phyloP scores from a whole-genome alignment of 306 rosid genomes.

The Trifolium dubium region DNA sequence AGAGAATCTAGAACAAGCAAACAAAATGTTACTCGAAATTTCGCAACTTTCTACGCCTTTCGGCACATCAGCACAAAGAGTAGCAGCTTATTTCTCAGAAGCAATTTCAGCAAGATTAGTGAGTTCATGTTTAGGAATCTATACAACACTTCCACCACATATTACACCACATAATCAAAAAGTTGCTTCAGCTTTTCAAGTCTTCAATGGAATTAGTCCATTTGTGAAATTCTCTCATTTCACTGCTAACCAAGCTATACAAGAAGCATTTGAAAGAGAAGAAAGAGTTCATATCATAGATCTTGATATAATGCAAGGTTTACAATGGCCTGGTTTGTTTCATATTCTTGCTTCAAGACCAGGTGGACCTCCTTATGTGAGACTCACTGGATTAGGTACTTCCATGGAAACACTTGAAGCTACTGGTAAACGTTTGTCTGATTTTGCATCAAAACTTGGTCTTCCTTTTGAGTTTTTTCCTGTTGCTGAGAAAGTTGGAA shows the following conservation, averaged over 20 bases:
- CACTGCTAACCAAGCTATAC: constrained; percentile 96
- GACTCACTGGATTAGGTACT: constrained; percentile 89
- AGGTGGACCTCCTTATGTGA: constrained; percentile 90
- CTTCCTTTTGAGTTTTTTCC: constrained; percentile 92
- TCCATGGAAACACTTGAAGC: constrained; percentile 88
- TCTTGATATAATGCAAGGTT: constrained; percentile 96
- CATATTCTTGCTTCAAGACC: constrained; percentile 90
- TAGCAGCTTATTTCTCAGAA: constrained; percentile 95
- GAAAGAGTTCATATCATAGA: constrained; percentile 90
- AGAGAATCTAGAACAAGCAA: constrained; percentile 83
- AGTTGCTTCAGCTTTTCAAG: constrained; percentile 93
- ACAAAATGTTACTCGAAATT: constrained; percentile 77
- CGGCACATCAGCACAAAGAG: constrained; percentile 96
- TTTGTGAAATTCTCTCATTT: constrained; percentile 95
- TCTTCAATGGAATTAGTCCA: constrained; percentile 94
- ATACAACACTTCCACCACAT: constrained; percentile 72
- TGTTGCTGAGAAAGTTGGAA: constrained; percentile 86
- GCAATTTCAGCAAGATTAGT: constrained; percentile 96
- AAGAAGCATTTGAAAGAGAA: constrained; percentile 94
- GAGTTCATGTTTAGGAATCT: constrained; percentile 87
- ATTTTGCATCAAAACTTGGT: constrained; percentile 84
- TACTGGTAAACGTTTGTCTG: constrained; percentile 85
- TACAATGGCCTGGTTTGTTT: constrained; percentile 97
- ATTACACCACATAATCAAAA: constrained; percentile 67
- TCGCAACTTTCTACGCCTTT: constrained; percentile 85